Evolutionary conservation across 208 protist species (phyloP).

Genomic region (Tritrichomonas musculus): DNA sequence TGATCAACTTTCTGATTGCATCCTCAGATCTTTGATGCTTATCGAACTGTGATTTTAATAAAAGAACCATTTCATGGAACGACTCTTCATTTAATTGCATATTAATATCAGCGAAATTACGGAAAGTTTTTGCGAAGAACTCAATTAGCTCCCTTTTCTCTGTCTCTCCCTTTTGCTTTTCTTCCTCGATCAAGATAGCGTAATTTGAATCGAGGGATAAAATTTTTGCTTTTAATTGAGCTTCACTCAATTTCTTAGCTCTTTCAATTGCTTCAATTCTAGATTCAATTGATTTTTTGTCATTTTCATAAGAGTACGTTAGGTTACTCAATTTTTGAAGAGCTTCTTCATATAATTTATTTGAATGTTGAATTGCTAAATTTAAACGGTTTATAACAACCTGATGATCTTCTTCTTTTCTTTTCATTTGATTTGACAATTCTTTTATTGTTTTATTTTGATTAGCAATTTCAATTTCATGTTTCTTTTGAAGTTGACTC

Average conservation of each 20-base stretch:
- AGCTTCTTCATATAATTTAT: no score
- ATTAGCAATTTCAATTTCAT: no score
- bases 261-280: background rate
- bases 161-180: background rate
- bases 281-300: no score
- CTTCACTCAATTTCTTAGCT: background rate
- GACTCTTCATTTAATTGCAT: background rate
- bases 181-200: background rate
- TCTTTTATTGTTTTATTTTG: no score
- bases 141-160: background rate
- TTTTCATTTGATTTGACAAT: no score
- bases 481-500: no score
- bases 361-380: no score
- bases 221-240: constrained; percentile 3
- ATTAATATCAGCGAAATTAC: background rate
- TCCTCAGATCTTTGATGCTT: background rate
- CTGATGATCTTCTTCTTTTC: no score
- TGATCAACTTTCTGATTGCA: background rate
- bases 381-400: no score
- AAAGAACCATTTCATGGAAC: background rate
- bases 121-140: background rate
- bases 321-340: no score
- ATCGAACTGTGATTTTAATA: background rate
- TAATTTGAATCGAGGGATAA: background rate
- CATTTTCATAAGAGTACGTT: no score